phyloP scores from a whole-genome alignment of 176 grass and related monocot species.

The Oryza nivara region DNA sequence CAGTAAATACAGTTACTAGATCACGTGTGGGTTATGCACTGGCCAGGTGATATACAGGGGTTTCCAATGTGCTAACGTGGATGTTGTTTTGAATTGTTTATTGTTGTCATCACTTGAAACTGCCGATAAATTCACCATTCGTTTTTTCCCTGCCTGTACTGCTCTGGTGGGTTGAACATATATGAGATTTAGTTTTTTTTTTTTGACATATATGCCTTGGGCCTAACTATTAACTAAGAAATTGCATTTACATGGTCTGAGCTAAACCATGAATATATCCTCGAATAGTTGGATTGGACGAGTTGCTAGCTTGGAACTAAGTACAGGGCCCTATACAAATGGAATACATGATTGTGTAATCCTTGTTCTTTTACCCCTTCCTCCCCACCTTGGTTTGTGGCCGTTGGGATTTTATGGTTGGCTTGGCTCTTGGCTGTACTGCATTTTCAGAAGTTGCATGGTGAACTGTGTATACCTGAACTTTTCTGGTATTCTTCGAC shows the following conservation, averaged over 20 bases:
- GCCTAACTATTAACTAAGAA: not conserved
- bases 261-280: not conserved
- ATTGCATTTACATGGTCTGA: slow-evolving; percentile 1
- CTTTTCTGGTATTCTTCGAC: not conserved
- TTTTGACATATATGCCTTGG: not conserved
- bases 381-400: not conserved
- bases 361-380: not conserved
- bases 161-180: not conserved
- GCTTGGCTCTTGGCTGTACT: not conserved
- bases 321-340: not conserved
- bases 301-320: not conserved
- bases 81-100: not conserved
- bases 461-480: not conserved
- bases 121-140: slow-evolving; percentile 5
- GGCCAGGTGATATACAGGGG: not conserved
- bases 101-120: not conserved
- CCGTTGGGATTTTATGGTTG: slow-evolving; percentile 3
- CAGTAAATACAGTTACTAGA: not conserved
- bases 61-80: not conserved
- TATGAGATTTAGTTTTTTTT: not conserved
- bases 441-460: not conserved
- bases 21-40: slow-evolving; percentile 2
- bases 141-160: not conserved
- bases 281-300: not conserved
- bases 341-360: not conserved